Percentiles rank a stretch among this genome's conserved stretches.
Evolutionary conservation across 1,139 yeast genomes (phyloP).

Genomic region (Zygoascus meyerae): DNA sequence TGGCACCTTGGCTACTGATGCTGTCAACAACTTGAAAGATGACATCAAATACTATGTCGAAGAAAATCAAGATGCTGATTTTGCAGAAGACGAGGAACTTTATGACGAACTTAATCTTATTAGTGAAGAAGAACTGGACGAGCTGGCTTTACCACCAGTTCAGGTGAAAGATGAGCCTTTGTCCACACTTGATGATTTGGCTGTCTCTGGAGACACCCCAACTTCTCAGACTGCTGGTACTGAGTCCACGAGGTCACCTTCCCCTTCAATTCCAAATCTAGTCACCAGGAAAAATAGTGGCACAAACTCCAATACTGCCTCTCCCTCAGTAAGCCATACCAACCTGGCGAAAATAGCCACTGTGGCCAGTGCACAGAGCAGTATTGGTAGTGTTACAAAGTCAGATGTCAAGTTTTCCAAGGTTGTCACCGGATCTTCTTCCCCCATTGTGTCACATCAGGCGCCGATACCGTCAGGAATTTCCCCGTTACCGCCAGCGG

Average conservation of each 20-base stretch:
- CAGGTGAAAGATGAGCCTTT: constrained; percentile 31
- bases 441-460: constrained; percentile 6
- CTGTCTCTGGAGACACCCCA: constrained; percentile 19
- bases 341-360: constrained; percentile 14
- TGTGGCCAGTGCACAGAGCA: constrained; percentile 15
- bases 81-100: constrained; percentile 90
- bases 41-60: constrained; percentile 93
- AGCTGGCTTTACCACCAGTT: constrained; percentile 39
- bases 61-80: constrained; percentile 92
- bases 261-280: constrained; percentile 4
- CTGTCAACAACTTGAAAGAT: constrained; percentile 73
- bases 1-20: constrained; percentile 76
- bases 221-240: neutral
- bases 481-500: constrained; percentile 28
- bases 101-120: constrained; percentile 82
- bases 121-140: constrained; percentile 50
- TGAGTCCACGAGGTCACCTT: constrained; percentile 15
- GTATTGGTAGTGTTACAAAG: constrained; percentile 16
- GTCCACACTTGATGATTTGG: constrained; percentile 34
- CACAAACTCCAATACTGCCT: constrained; percentile 1
- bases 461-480: constrained; percentile 25
- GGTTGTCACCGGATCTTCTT: constrained; percentile 9
- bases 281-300: constrained; percentile 1
- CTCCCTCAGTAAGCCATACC: constrained; percentile 11
- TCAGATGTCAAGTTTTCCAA: constrained; percentile 9